phyloP scores from a whole-genome alignment of 2,329 filamentous ascomycete genomes.

The Knoxdaviesia capensis region DNA sequence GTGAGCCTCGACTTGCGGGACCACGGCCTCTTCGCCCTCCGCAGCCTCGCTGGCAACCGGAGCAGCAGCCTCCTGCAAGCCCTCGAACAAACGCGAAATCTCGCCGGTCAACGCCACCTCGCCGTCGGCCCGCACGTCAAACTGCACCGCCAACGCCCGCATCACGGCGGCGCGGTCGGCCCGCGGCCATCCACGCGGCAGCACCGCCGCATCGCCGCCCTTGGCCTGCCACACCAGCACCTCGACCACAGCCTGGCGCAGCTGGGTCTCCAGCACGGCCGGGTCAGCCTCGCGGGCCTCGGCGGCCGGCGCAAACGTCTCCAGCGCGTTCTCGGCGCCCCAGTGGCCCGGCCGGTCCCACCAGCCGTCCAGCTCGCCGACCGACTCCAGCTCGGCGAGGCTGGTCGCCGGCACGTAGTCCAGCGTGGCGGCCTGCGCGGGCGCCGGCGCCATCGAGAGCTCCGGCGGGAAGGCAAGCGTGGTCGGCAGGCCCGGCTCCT shows the following conservation, averaged over 20 bases:
- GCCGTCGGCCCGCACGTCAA: conserved; percentile 19
- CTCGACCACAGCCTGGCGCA: conserved; percentile 32
- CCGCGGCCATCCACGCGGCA: conserved; percentile 11
- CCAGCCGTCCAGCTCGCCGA: conserved; percentile 27
- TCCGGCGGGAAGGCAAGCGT: conserved; percentile 4
- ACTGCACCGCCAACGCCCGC: conserved; percentile 14
- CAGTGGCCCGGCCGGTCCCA: conserved; percentile 34
- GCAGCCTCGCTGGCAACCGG: conserved; percentile 9
- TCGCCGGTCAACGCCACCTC: conserved; percentile 19
- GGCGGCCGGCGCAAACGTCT: conserved; percentile 18
- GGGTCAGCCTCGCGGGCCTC: conserved; percentile 19
- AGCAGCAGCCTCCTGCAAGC: conserved; percentile 12
- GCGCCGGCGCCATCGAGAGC: conserved; percentile 4
- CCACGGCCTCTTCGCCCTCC: conserved; percentile 7
- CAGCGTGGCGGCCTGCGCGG: conserved; percentile 10
- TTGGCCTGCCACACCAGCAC: conserved; percentile 19
- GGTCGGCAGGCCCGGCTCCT: conserved; percentile 3
- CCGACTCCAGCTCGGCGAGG: conserved; percentile 23
- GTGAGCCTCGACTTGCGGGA: conserved; percentile 7
- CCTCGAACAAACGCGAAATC: conserved; percentile 12
- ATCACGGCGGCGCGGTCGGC: conserved; percentile 16
- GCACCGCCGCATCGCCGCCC: conserved; percentile 9
- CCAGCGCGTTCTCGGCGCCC: conserved; percentile 22
- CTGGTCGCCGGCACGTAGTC: conserved; percentile 26
- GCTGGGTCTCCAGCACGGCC: conserved; percentile 23